Base-by-base conservation (phyloP, 768 basidiomycete genomes). In the Termitomyces sp. region DNA sequence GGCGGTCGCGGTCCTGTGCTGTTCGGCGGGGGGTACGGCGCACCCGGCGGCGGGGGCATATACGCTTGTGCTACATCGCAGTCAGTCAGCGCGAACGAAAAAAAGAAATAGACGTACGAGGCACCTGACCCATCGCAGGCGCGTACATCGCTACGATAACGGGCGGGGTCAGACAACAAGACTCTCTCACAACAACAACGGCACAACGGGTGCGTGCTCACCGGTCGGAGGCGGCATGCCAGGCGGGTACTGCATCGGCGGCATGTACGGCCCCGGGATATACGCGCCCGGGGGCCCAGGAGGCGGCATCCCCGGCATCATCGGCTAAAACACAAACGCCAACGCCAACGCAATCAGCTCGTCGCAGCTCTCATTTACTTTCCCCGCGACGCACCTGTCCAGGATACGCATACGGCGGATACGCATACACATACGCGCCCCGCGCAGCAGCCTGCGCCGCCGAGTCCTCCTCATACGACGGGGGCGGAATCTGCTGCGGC, bases 71-170 rank as follows among this genome's bases (percentile, higher is more conserved):
- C 85, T 35, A 30, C 30, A 7, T 30, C 30, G 83, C 14, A 63
- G 8, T 2, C 33, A 33, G 33, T 33, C 33, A 13, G 46, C 16
- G n/a, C 7, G 18, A 16, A 50, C 28, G 36, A 3, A 26, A 24
- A 28, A 28, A 26, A n/a, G n/a, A n/a, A n/a, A n/a, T n/a, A n/a
- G 14, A 81, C 90, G 61, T 73, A 93, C 91, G 90, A 59, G 88
- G 91, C 87, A 93, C 91, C 66, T 90, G 88, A 45, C 85, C 85
- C 90, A 93, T 92, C 51, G 78, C 84, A 51, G 91, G 88, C 38
- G 86, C 80, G 51, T 93, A 94, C 89, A 94, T 93, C 18, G 86
- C 88, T 85, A 67, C 49, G 61, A 26, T 2, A 26, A 26, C 26
- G 26, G n/a, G n/a, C n/a, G n/a, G 30, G 6, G 6, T 30, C 30